Evolutionary conservation across 106 monocot species (phyloP).

Genomic region (Apostasia shenzhenica): DNA sequence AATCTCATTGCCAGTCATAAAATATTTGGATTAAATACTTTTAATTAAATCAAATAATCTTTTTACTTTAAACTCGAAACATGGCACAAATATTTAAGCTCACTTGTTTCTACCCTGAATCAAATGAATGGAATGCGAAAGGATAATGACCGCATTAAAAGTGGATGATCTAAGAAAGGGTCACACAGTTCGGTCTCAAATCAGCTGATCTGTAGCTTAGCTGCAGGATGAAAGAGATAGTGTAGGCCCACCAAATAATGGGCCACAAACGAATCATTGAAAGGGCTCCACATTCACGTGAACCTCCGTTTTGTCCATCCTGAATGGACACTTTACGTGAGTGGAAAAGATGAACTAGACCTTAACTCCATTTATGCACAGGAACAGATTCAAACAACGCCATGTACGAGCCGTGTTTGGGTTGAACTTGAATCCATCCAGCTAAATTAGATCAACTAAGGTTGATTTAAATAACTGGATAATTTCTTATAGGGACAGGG

Average conservation of each 20-base stretch:
- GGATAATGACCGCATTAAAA: slow-evolving; percentile 8
- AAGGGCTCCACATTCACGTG: slow-evolving; percentile 1
- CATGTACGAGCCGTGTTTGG: background rate
- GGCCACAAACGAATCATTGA: background rate
- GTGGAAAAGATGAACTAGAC: background rate
- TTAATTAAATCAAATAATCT: too few relatives aligned
- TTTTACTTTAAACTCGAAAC: too few relatives aligned
- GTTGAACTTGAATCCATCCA: too few relatives aligned
- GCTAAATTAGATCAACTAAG: too few relatives aligned
- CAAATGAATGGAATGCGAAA: background rate
- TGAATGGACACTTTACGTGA: background rate
- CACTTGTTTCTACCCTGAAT: too few relatives aligned
- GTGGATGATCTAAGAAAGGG: background rate
- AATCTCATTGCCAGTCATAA: too few relatives aligned
- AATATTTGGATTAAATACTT: too few relatives aligned
- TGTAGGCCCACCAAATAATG: slow-evolving; percentile 3
- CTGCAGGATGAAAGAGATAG: slow-evolving; percentile 1
- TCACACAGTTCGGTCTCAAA: background rate
- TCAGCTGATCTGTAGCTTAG: slow-evolving; percentile 7
- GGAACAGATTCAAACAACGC: background rate
- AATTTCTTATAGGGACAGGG: too few relatives aligned
- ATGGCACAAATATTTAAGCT: too few relatives aligned
- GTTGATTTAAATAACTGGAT: too few relatives aligned
- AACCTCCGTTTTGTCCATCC: background rate
- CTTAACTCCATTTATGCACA: background rate